Percentiles rank a stretch among this genome's conserved stretches.
Conservation (phyloP, 2,329 filamentous ascomycete genomes). For the Phoma sp. region DNA sequence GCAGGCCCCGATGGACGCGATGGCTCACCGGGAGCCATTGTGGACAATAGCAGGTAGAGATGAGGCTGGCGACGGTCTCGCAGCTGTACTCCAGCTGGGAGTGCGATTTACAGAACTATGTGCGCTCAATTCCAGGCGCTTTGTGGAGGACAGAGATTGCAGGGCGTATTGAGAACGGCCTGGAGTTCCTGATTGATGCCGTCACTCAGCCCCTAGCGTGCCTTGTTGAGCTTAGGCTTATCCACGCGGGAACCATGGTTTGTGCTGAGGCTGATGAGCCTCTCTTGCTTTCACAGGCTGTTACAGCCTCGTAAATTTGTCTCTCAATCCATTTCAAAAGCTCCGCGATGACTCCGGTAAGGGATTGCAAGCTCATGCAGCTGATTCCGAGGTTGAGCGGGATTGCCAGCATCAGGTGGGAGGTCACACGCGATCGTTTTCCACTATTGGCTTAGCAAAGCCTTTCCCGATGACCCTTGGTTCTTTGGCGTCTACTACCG, state of each 20-base stretch:
- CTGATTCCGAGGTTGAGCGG: not conserved
- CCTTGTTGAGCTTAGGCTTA: constrained; percentile 5
- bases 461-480: not conserved
- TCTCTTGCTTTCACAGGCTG: not conserved
- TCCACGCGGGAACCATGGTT: constrained; percentile 14
- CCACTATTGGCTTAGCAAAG: constrained; percentile 8
- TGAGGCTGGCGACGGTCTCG: not conserved
- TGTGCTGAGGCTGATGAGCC: not conserved
- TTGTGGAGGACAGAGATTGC: not conserved
- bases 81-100: not conserved
- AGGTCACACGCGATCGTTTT: constrained; percentile 17
- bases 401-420: not conserved
- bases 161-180: constrained; percentile 5
- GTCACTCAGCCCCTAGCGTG: not conserved
- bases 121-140: not conserved
- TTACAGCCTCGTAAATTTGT: no score
- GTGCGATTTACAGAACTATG: not conserved
- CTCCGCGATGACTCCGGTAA: no score
- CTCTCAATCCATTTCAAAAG: no score
- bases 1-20: constrained; percentile 12
- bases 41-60: not conserved
- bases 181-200: constrained; percentile 7
- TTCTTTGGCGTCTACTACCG: not conserved
- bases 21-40: constrained; percentile 14
- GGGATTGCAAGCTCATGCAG: not conserved